A percentile compares a stretch with the other conserved stretches of the same genome.
phyloP scores from a whole-genome alignment of 2,329 filamentous ascomycete genomes.

The Claviceps citrina region DNA sequence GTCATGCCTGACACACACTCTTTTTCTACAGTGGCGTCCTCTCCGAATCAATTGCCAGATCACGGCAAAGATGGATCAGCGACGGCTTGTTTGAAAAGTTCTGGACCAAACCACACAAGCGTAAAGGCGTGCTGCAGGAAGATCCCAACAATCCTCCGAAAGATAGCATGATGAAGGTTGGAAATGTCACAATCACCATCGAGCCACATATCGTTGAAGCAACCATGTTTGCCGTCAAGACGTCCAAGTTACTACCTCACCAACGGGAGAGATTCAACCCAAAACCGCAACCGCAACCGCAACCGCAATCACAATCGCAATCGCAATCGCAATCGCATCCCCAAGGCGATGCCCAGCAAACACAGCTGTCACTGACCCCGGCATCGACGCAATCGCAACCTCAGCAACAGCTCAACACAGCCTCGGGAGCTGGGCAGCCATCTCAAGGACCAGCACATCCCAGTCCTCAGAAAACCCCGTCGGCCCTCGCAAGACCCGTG shows the following conservation, averaged over 20 bases:
- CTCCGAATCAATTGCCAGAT: conserved; percentile 56
- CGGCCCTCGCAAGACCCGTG: conserved; percentile 32
- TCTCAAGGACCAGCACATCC: not conserved
- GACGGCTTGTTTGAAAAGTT: conserved; percentile 63
- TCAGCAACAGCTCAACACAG: conserved; percentile 10
- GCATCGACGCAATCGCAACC: conserved; percentile 6
- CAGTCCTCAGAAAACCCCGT: not conserved
- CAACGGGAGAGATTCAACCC: conserved; percentile 11
- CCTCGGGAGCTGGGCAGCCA: not conserved
- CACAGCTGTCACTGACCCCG: not conserved
- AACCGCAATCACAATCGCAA: conserved; percentile 5
- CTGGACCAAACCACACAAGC: conserved; percentile 58
- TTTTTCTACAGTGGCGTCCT: conserved; percentile 48
- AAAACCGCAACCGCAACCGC: conserved; percentile 4
- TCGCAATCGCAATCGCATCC: conserved; percentile 3
- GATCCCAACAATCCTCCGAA: conserved; percentile 52
- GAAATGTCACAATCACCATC: conserved; percentile 57
- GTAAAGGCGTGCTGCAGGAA: conserved; percentile 48
- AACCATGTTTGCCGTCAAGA: conserved; percentile 56
- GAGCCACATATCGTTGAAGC: conserved; percentile 71
- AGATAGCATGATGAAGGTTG: conserved; percentile 58
- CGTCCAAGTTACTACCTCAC: conserved; percentile 34
- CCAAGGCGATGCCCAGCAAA: conserved; percentile 11
- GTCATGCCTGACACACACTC: not conserved
- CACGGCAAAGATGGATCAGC: conserved; percentile 56